Evolutionary conservation across 345 rosid genomes (phyloP).

Genomic region (Conringia planisiliqua): DNA sequence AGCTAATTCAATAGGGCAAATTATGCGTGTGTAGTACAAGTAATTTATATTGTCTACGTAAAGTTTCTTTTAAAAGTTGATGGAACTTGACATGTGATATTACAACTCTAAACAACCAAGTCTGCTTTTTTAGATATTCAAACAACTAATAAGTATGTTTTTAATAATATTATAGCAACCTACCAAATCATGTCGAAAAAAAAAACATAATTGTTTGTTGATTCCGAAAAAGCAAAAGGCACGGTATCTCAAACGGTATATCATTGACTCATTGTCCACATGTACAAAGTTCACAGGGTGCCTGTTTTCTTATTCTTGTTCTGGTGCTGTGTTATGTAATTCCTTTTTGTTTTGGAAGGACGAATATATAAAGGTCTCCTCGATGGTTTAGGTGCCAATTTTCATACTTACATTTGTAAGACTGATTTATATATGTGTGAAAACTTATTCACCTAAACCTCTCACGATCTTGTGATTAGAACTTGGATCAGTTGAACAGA

Average conservation of each 20-base stretch:
- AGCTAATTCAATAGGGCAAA: neutral
- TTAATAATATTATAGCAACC: neutral
- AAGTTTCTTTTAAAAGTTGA: neutral
- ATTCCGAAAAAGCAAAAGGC: neutral
- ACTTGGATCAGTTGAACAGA: no score
- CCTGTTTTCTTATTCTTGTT: neutral
- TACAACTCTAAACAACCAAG: neutral
- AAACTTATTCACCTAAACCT: no score
- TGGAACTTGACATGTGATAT: neutral
- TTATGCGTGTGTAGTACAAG: neutral
- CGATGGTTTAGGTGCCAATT: no score
- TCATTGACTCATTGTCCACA: neutral
- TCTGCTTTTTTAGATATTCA: neutral
- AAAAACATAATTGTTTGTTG: neutral
- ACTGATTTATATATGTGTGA: no score
- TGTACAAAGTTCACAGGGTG: neutral
- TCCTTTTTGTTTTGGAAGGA: no score
- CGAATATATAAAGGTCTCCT: no score
- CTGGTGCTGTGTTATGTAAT: neutral
- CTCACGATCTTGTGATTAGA: no score
- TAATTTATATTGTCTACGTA: neutral
- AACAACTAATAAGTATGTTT: conserved; percentile 4
- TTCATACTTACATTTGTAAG: no score
- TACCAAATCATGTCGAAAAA: neutral
- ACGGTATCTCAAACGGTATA: neutral